These are phyloP conservation scores for Meyerozyma smithsonii DNA, from an alignment of 1,139 yeast genomes.

Conservation along the genomic window DNA sequence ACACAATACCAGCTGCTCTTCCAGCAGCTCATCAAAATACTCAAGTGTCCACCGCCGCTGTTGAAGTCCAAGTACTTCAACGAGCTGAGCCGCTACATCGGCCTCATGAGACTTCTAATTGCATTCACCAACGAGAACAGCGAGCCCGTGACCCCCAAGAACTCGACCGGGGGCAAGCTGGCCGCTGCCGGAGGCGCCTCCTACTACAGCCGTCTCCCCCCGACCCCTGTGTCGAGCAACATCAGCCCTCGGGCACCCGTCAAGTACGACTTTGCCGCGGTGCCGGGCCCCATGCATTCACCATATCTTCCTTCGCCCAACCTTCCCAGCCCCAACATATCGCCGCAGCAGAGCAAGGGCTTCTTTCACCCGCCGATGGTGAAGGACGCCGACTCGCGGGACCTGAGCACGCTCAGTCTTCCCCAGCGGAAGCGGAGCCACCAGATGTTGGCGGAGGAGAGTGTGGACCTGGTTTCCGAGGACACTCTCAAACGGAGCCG, in stretches of 20 bases:
- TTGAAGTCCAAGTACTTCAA: constrained; percentile 39
- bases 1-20: constrained; percentile 13
- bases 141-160: constrained; percentile 16
- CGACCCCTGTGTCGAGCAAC: constrained; percentile 12
- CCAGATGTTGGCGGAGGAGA: neutral
- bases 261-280: neutral
- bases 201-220: constrained; percentile 10
- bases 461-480: neutral
- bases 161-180: constrained; percentile 9
- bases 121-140: constrained; percentile 26
- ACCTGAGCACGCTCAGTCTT: constrained; percentile 1
- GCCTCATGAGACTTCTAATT: constrained; percentile 34
- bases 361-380: constrained; percentile 1
- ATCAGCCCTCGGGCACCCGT: constrained; percentile 9
- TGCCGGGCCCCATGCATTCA: neutral
- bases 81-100: constrained; percentile 31
- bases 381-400: neutral
- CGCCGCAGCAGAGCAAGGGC: neutral
- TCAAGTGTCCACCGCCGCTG: constrained; percentile 44
- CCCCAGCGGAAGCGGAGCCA: neutral
- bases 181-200: too few relatives aligned
- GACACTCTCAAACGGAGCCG: constrained; percentile 1
- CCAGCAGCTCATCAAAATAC: constrained; percentile 31
- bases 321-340: constrained; percentile 1
- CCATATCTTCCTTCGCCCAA: neutral